phyloP scores from a whole-genome alignment of 495 filamentous ascomycete species.

The Xylaria telfairii region DNA sequence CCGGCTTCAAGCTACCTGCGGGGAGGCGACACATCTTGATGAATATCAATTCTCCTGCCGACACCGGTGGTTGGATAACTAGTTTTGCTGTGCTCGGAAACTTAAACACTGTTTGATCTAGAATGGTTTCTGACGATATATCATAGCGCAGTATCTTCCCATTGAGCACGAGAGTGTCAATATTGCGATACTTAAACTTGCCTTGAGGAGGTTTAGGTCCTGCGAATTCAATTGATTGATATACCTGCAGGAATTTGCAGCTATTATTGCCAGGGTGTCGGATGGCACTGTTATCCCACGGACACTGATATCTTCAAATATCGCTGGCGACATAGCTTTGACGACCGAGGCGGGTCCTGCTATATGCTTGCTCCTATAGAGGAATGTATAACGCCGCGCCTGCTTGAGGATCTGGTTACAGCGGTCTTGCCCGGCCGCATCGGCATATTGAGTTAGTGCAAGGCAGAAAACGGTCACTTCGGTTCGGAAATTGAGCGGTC shows the following conservation, averaged over 20 bases:
- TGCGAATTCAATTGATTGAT: not conserved
- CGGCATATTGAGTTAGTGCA: not conserved
- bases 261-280: conserved; percentile 4
- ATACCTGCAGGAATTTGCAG: conserved; percentile 12
- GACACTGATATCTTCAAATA: conserved; percentile 16
- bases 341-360: not conserved
- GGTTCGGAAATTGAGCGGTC: conserved; percentile 13
- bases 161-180: conserved; percentile 10
- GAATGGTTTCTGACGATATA: not conserved
- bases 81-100: not conserved
- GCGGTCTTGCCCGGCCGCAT: not conserved
- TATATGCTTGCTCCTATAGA: not conserved
- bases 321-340: conserved; percentile 9
- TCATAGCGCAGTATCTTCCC: conserved; percentile 8
- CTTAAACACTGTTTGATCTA: not conserved
- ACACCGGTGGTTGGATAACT: not conserved
- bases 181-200: conserved; percentile 6
- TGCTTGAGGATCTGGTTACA: conserved; percentile 7
- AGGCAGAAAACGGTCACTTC: conserved; percentile 8
- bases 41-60: conserved; percentile 12
- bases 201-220: not conserved
- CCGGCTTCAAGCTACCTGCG: not conserved
- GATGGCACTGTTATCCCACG: conserved; percentile 14
- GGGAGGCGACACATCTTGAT: conserved; percentile 14
- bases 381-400: not conserved